Evolutionary conservation across 1,139 yeast genomes (phyloP).

Genomic region (Meyerozyma elateridarum): DNA sequence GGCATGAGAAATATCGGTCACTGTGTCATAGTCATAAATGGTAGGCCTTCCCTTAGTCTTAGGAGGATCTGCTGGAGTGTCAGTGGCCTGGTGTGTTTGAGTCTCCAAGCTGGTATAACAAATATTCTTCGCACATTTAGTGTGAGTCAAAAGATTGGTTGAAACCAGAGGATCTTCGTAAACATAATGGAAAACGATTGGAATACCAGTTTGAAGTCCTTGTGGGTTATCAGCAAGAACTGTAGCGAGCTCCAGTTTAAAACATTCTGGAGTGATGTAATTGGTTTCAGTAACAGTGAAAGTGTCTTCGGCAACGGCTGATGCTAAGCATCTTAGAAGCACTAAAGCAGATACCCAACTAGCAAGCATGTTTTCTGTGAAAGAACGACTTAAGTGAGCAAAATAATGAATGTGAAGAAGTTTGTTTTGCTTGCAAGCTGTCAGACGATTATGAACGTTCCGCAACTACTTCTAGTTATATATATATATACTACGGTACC

Average conservation of each 20-base stretch:
- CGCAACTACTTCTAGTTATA: too few relatives aligned
- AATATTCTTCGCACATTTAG: background rate
- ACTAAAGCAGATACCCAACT: too few relatives aligned
- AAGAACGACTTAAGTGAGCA: too few relatives aligned
- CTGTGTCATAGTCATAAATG: constrained; percentile 9
- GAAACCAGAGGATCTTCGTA: constrained; percentile 7
- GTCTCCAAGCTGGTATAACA: constrained; percentile 1
- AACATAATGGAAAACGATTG: constrained; percentile 29
- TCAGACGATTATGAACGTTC: too few relatives aligned
- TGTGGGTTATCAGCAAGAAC: constrained; percentile 22
- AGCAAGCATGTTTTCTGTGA: too few relatives aligned
- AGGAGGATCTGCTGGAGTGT: constrained; percentile 1
- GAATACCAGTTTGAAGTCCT: constrained; percentile 24
- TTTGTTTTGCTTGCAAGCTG: too few relatives aligned
- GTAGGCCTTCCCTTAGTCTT: constrained; percentile 9
- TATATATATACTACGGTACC: too few relatives aligned
- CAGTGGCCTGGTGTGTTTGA: constrained; percentile 1
- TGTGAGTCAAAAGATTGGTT: background rate
- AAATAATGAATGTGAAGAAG: too few relatives aligned
- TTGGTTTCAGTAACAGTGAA: constrained; percentile 29
- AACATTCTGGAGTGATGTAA: constrained; percentile 27
- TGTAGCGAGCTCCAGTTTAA: constrained; percentile 18
- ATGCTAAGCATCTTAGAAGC: too few relatives aligned
- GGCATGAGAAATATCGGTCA: constrained; percentile 5
- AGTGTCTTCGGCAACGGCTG: constrained; percentile 14